Percentiles rank a stretch among this genome's conserved stretches.
Evolutionary conservation across 108 stramenopile species (phyloP).

Genomic region (Cyclostephanos invisitatus): DNA sequence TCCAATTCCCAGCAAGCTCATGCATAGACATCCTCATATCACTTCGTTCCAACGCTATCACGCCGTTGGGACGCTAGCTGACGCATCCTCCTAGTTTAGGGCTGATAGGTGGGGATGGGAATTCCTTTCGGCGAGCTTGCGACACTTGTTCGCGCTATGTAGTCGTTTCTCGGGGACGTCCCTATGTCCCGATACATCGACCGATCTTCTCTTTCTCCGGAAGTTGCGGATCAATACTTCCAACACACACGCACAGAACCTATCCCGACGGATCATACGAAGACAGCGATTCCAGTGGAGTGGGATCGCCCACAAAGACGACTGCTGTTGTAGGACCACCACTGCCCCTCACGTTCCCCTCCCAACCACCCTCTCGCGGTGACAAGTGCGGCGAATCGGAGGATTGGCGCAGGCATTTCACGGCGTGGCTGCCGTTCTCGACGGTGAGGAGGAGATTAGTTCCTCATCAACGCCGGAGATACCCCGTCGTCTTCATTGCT

Average conservation of each 20-base stretch:
- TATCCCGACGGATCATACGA: conserved; percentile 48
- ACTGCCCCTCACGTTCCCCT: neutral
- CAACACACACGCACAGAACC: conserved; percentile 1
- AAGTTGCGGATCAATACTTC: conserved; percentile 53
- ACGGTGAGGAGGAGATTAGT: conserved; percentile 40
- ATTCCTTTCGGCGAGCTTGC: conserved; percentile 25
- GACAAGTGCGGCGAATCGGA: conserved; percentile 49
- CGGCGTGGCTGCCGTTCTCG: conserved; percentile 66
- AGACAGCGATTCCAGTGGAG: conserved; percentile 54
- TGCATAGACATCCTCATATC: conserved; percentile 62
- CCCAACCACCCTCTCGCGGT: neutral
- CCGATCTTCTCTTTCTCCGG: conserved; percentile 50
- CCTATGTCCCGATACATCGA: conserved; percentile 57
- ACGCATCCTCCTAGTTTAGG: too few species aligned
- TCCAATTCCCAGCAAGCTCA: neutral
- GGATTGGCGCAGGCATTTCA: conserved; percentile 68
- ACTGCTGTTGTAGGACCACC: neutral
- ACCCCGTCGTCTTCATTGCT: neutral
- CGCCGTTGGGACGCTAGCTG: conserved; percentile 50
- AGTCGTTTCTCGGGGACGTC: conserved; percentile 74
- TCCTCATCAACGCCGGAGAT: neutral
- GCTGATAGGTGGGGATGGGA: conserved; percentile 44
- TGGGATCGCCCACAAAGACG: conserved; percentile 5
- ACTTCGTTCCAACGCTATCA: conserved; percentile 36
- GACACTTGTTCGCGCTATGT: too few species aligned